Evolutionary conservation across 495 filamentous ascomycete genomes (phyloP), one percentile per base, ranked within the genome.

Genomic region (Physcia stellaris): DNA sequence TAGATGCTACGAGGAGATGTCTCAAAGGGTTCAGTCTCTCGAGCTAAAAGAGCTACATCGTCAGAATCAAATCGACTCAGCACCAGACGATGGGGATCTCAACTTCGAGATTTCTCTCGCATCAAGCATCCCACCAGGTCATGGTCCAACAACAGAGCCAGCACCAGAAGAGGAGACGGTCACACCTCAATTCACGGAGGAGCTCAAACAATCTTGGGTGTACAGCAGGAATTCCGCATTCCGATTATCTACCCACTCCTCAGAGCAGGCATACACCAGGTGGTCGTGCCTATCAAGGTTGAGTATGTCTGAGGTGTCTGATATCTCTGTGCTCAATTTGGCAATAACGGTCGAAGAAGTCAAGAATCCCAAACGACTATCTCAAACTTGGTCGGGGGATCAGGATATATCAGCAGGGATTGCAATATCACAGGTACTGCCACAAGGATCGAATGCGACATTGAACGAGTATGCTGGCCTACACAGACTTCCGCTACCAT

Each of bases 241-340:
- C n/a, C 38, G 24, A 15, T 11, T 4, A 24, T 46, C 43, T 2
- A 11, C 10, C 15, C 26, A 16, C 26, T 47, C 44, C 4, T 16
- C 13, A 19, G 16, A 12, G 9, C 31, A 32, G 2, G 26, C 9
- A 1, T 22, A 23, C 39, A 23, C 24, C 1, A 33, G 20, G 23
- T 47, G 32, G 32, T 47, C 44, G 3, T 41, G 20, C 11, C 26
- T 47, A 2, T 47, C 44, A 2, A 29, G 24, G 10, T 4, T 47
- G 12, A 47, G 44, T 26, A 23, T 36, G 24, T 32, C 44, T 10
- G 32, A 42, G 34, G 32, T 47, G 13, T 47, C 44, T 11, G 42
- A 37, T 27, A 42, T 47, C 26, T 47, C 44, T 2, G 44, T 42
- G 12, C 20, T 47, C 4, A 27, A 38, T 15, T 13, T 47, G 17